These are phyloP conservation scores for Ilex asprella DNA, from an alignment of 257 asterid genomes.

Conservation along the genomic window DNA sequence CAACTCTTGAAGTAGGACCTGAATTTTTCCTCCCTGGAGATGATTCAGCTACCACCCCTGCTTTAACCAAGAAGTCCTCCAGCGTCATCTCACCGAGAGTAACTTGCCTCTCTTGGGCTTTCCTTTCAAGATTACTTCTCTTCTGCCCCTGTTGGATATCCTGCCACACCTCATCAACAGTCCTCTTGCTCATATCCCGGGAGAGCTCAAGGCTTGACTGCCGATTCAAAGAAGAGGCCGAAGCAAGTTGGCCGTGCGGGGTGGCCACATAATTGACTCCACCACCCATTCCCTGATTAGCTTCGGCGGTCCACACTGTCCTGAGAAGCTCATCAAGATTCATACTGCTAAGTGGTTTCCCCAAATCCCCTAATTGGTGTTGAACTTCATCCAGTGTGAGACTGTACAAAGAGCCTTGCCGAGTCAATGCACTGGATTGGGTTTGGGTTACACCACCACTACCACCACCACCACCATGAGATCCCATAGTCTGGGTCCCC, in stretches of 20 bases:
- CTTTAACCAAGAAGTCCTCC: conserved; percentile 92
- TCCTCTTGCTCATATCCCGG: conserved; percentile 72
- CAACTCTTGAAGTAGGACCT: conserved; percentile 33
- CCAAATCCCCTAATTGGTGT: conserved; percentile 70
- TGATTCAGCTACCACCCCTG: conserved; percentile 78
- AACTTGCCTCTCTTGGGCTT: conserved; percentile 26
- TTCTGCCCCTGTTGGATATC: conserved; percentile 69
- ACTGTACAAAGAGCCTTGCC: conserved; percentile 73
- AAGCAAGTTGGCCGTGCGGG: conserved; percentile 26
- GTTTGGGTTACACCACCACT: conserved; percentile 29
- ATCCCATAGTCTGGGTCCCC: conserved; percentile 57
- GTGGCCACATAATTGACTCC: conserved; percentile 22
- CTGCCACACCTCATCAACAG: conserved; percentile 96
- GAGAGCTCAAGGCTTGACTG: conserved; percentile 45
- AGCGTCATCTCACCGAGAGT: conserved; percentile 84
- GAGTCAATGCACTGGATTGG: conserved; percentile 35
- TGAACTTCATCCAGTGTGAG: conserved; percentile 95
- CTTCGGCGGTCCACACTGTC: conserved; percentile 66
- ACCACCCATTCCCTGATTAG: conserved; percentile 36
- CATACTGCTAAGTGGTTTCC: conserved; percentile 78
- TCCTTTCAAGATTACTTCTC: conserved; percentile 45
- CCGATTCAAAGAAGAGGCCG: conserved; percentile 30
- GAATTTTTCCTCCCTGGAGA: conserved; percentile 21
- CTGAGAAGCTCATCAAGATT: conserved; percentile 91
- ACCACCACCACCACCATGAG: conserved; percentile 60